A percentile compares a stretch with the other conserved stretches of the same genome.
phyloP scores from a whole-genome alignment of 805 yeast species.

The Candida lessepsii region DNA sequence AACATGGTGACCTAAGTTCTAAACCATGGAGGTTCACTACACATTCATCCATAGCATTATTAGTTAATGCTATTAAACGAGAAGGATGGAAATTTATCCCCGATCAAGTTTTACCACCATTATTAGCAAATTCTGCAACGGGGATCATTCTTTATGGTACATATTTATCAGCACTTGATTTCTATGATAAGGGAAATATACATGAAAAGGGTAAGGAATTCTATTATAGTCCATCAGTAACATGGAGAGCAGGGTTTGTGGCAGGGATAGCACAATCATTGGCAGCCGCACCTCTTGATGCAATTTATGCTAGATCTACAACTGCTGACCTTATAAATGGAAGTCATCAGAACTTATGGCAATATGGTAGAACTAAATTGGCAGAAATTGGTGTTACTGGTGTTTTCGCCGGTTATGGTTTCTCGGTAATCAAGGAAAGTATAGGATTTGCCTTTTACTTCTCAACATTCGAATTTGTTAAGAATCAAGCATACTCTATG shows the following conservation, averaged over 20 bases:
- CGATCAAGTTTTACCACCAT: constrained; percentile 81
- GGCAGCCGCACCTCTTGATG: constrained; percentile 92
- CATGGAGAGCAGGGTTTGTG: constrained; percentile 75
- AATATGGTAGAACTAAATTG: constrained; percentile 66
- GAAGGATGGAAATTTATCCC: constrained; percentile 90
- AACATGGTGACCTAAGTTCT: constrained; percentile 42
- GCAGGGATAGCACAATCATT: constrained; percentile 89
- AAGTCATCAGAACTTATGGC: constrained; percentile 70
- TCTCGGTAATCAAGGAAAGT: constrained; percentile 74
- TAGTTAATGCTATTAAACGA: constrained; percentile 64
- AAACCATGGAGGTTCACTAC: constrained; percentile 59
- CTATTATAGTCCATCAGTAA: constrained; percentile 44
- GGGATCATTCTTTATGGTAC: constrained; percentile 85
- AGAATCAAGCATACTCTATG: constrained; percentile 59
- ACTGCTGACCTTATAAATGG: constrained; percentile 72
- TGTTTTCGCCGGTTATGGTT: constrained; percentile 85
- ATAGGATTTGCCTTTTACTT: constrained; percentile 85
- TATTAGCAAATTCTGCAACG: constrained; percentile 84
- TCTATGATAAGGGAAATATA: constrained; percentile 17
- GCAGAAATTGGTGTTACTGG: constrained; percentile 76
- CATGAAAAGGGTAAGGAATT: constrained; percentile 9
- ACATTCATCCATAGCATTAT: constrained; percentile 76
- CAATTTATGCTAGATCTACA: constrained; percentile 77
- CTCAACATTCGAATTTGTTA: constrained; percentile 74
- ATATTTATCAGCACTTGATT: constrained; percentile 57